A percentile compares a stretch with the other conserved stretches of the same genome.
Conservation (phyloP, 2,329 filamentous ascomycete species). For the Talaromyces funiculosus region DNA sequence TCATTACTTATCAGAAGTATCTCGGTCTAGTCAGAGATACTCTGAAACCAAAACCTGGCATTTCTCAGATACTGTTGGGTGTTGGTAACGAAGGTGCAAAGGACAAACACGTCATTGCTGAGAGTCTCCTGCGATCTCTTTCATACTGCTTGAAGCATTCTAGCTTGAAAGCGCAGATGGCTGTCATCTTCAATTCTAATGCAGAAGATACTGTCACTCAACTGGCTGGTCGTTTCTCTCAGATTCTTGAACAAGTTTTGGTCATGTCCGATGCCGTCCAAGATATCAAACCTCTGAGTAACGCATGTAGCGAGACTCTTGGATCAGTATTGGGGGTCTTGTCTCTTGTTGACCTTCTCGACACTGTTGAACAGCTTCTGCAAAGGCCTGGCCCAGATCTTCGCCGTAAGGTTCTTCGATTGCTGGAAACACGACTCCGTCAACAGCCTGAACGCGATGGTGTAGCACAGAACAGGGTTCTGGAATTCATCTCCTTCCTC, state of each 20-base stretch:
- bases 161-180: conserved; percentile 36
- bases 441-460: conserved; percentile 64
- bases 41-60: conserved; percentile 65
- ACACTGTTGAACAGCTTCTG: conserved; percentile 76
- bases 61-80: conserved; percentile 68
- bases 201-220: conserved; percentile 56
- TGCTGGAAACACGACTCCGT: conserved; percentile 74
- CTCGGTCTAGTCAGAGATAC: conserved; percentile 70
- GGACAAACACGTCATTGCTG: conserved; percentile 36
- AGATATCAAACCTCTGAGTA: conserved; percentile 31
- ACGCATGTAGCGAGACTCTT: conserved; percentile 60
- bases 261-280: conserved; percentile 54
- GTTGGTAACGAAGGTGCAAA: conserved; percentile 48
- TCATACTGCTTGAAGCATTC: conserved; percentile 38
- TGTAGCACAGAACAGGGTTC: conserved; percentile 62
- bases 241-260: conserved; percentile 61
- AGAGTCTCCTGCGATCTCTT: conserved; percentile 38
- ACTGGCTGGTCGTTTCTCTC: conserved; percentile 63
- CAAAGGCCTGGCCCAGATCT: conserved; percentile 68
- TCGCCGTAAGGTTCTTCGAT: conserved; percentile 71
- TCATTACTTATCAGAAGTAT: conserved; percentile 68
- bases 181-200: conserved; percentile 31
- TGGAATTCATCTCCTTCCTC: conserved; percentile 74
- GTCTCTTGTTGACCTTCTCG: conserved; percentile 82
- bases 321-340: conserved; percentile 76